Conservation (phyloP, 352 stramenopile genomes). For the Peronospora belbahrii region DNA sequence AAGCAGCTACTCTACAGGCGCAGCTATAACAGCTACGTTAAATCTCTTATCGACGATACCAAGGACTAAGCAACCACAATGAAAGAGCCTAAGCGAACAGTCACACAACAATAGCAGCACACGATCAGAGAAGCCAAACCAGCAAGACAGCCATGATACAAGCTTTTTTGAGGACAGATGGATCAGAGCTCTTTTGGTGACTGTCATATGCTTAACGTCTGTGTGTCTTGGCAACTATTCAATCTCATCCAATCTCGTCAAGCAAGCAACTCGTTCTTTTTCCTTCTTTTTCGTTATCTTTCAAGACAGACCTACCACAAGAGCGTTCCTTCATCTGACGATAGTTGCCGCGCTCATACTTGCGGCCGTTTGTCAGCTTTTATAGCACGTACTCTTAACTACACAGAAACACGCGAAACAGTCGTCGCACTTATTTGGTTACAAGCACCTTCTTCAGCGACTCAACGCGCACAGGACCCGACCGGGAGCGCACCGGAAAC, state of each 20-base stretch:
- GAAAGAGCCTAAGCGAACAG: background rate
- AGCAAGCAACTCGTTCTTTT: slow-evolving; percentile 18
- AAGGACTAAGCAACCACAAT: background rate
- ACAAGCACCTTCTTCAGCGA: slow-evolving; percentile 48
- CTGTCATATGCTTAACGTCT: too few species aligned
- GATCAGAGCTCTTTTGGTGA: too few species aligned
- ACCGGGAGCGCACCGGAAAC: slow-evolving; percentile 46
- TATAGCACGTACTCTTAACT: background rate
- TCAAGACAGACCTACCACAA: background rate
- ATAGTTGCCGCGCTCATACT: background rate
- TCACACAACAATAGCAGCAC: background rate
- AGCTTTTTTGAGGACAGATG: too few species aligned
- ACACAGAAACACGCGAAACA: background rate
- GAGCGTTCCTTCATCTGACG: background rate
- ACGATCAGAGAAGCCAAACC: background rate
- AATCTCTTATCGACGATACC: too few species aligned
- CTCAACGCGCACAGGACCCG: slow-evolving; percentile 48
- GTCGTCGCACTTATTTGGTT: slow-evolving; percentile 24
- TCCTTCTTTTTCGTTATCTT: slow-evolving; percentile 11
- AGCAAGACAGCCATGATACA: too few species aligned
- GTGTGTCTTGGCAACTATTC: background rate
- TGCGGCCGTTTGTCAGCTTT: background rate
- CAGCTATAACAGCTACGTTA: too few species aligned
- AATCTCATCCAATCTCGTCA: background rate
- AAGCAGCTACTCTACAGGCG: too few species aligned